These are phyloP conservation scores for Phytophthora fragariae DNA, from an alignment of 352 stramenopile species.

Conservation along the genomic window DNA sequence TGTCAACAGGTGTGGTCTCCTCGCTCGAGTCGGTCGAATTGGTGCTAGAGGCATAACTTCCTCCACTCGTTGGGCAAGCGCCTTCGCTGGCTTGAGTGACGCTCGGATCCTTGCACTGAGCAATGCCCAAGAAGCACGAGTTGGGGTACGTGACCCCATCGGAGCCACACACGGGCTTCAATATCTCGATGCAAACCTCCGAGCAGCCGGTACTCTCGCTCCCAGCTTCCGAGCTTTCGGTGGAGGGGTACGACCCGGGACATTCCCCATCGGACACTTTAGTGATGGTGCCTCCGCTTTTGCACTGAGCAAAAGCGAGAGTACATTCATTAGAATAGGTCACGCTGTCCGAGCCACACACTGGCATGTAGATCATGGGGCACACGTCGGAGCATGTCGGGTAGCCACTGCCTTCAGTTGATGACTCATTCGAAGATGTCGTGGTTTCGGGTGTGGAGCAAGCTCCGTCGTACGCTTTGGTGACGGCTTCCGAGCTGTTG, in stretches of 20 bases:
- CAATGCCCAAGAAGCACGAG: conserved; percentile 33
- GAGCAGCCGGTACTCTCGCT: not conserved
- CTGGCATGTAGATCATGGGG: conserved; percentile 35
- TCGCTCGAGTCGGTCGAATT: not conserved
- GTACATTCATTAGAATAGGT: conserved; percentile 45
- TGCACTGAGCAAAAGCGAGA: conserved; percentile 36
- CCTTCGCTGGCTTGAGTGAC: conserved; percentile 42
- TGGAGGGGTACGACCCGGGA: not conserved
- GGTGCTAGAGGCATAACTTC: not conserved
- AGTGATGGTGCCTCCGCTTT: conserved; percentile 23
- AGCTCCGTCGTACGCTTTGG: conserved; percentile 1
- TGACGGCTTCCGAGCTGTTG: not conserved
- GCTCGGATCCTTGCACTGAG: conserved; percentile 36
- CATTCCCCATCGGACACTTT: conserved; percentile 30
- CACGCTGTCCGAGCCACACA: conserved; percentile 37
- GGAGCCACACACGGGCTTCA: conserved; percentile 17
- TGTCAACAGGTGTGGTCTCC: conserved; percentile 2
- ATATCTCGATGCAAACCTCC: conserved; percentile 24
- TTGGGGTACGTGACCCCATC: conserved; percentile 26
- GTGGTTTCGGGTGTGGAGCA: not conserved
- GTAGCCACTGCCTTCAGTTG: not conserved
- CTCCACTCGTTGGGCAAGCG: conserved; percentile 28
- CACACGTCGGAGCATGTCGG: conserved; percentile 33
- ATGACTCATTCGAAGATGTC: not conserved
- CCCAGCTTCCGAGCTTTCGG: not conserved